A percentile compares a stretch with the other conserved stretches of the same genome.
phyloP scores from a whole-genome alignment of 371 early-diverging fungal species.

The Mortierella sp. region DNA sequence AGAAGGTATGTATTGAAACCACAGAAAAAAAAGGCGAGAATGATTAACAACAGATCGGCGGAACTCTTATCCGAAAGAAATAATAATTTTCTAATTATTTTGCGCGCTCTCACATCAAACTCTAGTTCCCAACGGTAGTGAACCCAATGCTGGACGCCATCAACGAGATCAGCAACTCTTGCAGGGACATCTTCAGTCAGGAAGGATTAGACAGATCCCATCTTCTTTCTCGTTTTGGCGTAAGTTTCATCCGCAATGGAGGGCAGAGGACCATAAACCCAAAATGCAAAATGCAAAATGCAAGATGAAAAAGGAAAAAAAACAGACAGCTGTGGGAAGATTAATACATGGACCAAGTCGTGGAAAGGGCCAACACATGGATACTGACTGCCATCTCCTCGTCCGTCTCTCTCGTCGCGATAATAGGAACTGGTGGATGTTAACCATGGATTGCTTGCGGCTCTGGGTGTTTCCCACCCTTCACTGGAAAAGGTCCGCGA shows the following conservation, averaged over 20 bases:
- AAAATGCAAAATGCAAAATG: no score
- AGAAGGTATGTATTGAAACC: slow-evolving; percentile 70
- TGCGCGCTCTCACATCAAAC: neutral
- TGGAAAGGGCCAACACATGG: no score
- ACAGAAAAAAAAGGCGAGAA: no score
- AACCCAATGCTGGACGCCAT: slow-evolving; percentile 84
- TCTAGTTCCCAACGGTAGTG: slow-evolving; percentile 73
- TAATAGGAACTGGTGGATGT: slow-evolving; percentile 81
- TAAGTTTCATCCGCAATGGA: slow-evolving; percentile 25
- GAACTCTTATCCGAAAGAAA: no score
- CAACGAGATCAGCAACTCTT: slow-evolving; percentile 72
- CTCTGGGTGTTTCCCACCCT: slow-evolving; percentile 89
- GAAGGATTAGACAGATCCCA: slow-evolving; percentile 30
- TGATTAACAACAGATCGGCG: no score
- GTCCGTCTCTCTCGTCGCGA: no score
- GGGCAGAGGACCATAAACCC: no score
- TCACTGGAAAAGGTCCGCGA: slow-evolving; percentile 83
- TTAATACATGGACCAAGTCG: no score
- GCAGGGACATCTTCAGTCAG: slow-evolving; percentile 57
- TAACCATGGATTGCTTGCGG: slow-evolving; percentile 84
- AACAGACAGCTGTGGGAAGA: no score
- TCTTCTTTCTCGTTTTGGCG: slow-evolving; percentile 48
- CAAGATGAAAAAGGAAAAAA: no score
- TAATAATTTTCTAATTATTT: neutral
- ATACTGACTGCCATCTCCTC: no score